These are phyloP conservation scores for Chrysoporthe deuterocubensis DNA, from an alignment of 2,329 filamentous ascomycete species.

Conservation along the genomic window DNA sequence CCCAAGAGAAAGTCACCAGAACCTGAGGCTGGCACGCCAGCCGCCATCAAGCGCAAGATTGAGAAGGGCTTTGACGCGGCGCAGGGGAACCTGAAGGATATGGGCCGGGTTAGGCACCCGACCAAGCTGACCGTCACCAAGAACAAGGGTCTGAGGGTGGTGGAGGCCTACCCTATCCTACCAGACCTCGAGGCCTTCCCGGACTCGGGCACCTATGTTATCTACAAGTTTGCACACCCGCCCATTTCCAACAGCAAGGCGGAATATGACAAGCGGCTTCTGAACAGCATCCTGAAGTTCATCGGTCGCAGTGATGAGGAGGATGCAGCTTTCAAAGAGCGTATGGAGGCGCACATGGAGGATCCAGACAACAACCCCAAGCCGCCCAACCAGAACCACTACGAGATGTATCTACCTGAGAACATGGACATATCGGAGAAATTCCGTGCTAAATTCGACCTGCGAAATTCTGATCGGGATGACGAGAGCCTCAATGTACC, in stretches of 20 bases:
- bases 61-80: conserved; percentile 64
- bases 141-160: conserved; percentile 55
- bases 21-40: conserved; percentile 64
- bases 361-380: conserved; percentile 61
- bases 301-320: conserved; percentile 60
- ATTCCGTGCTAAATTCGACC: conserved; percentile 66
- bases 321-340: conserved; percentile 54
- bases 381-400: conserved; percentile 64
- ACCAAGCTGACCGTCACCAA: conserved; percentile 44
- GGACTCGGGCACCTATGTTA: conserved; percentile 70
- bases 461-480: conserved; percentile 58
- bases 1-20: conserved; percentile 60
- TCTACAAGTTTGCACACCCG: conserved; percentile 70
- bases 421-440: conserved; percentile 50
- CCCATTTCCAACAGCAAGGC: conserved; percentile 52
- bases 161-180: conserved; percentile 64
- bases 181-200: conserved; percentile 72
- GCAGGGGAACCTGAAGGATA: conserved; percentile 57
- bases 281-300: conserved; percentile 65
- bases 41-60: conserved; percentile 70
- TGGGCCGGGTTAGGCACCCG: conserved; percentile 59
- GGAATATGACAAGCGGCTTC: conserved; percentile 64
- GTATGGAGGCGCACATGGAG: conserved; percentile 57
- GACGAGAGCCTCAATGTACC: conserved; percentile 60
- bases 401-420: conserved; percentile 68